phyloP scores from a whole-genome alignment of 2,329 filamentous ascomycete species.

The Aureobasidium vineae region DNA sequence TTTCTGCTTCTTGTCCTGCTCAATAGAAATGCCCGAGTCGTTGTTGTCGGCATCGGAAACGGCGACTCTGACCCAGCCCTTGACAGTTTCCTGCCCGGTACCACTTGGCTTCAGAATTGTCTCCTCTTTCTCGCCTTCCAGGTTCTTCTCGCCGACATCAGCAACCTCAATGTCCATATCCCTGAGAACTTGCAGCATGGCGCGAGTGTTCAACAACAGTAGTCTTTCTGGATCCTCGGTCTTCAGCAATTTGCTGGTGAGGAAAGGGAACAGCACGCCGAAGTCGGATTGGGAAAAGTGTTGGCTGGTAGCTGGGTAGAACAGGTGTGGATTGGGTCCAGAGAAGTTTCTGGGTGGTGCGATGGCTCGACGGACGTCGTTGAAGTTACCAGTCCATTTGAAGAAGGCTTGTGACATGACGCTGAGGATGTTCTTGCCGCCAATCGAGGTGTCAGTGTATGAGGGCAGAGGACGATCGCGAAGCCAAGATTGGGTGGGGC shows the following conservation, averaged over 20 bases:
- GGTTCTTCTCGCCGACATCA: conserved; percentile 41
- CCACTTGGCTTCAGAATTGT: conserved; percentile 28
- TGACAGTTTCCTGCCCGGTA: conserved; percentile 16
- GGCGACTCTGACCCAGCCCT: conserved; percentile 26
- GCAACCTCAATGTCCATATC: conserved; percentile 45
- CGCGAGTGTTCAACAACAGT: conserved; percentile 76
- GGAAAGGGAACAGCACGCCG: conserved; percentile 74
- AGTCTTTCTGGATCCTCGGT: conserved; percentile 71
- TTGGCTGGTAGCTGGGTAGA: conserved; percentile 70
- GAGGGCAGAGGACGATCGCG: conserved; percentile 71
- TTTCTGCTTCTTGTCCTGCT: conserved; percentile 31
- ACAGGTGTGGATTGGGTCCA: conserved; percentile 59
- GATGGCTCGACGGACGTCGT: conserved; percentile 65
- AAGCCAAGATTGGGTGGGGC: conserved; percentile 61
- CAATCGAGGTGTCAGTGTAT: conserved; percentile 55
- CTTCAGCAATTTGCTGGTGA: conserved; percentile 51
- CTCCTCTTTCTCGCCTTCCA: conserved; percentile 40
- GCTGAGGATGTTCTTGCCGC: conserved; percentile 61
- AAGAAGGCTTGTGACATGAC: conserved; percentile 75
- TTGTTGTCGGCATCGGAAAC: conserved; percentile 9
- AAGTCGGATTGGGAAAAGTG: conserved; percentile 84
- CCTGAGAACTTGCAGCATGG: conserved; percentile 73
- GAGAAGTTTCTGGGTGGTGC: conserved; percentile 38
- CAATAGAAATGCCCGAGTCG: conserved; percentile 33
- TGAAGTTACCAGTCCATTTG: conserved; percentile 72